Percentiles rank a stretch among this genome's conserved stretches.
Evolutionary conservation across 768 basidiomycete species (phyloP).

Genomic region (Russula sp.): DNA sequence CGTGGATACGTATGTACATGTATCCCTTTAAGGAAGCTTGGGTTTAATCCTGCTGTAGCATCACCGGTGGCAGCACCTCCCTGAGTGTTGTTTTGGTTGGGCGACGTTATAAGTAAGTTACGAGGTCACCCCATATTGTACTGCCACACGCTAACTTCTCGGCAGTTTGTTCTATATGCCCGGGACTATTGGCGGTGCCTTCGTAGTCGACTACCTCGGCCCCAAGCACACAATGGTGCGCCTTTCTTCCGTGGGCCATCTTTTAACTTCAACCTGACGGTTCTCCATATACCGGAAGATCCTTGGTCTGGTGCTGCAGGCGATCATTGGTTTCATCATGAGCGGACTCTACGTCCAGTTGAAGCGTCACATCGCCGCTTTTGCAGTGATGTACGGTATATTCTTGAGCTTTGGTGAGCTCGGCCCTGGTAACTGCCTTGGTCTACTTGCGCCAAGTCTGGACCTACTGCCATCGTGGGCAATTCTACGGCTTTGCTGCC

Average conservation of each 20-base stretch:
- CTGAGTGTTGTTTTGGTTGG: slow-evolving; percentile 78
- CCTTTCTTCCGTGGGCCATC: slow-evolving; percentile 8
- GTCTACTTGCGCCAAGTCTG: slow-evolving; percentile 78
- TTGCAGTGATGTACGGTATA: slow-evolving; percentile 85
- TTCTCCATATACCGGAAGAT: slow-evolving; percentile 56
- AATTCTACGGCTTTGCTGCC: slow-evolving; percentile 83
- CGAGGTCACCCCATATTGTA: slow-evolving; percentile 38
- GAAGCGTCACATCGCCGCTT: slow-evolving; percentile 63
- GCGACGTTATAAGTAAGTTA: slow-evolving; percentile 75
- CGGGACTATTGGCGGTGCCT: slow-evolving; percentile 70
- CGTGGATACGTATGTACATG: slow-evolving; percentile 51
- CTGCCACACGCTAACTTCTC: slow-evolving; percentile 32
- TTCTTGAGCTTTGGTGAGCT: slow-evolving; percentile 89
- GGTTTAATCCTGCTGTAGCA: slow-evolving; percentile 38
- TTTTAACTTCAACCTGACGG: slow-evolving; percentile 7
- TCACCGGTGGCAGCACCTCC: slow-evolving; percentile 53
- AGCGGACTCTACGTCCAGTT: slow-evolving; percentile 72
- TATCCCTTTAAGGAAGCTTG: not conserved
- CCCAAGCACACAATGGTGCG: slow-evolving; percentile 73
- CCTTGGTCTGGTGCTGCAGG: slow-evolving; percentile 61
- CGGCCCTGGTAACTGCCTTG: slow-evolving; percentile 84
- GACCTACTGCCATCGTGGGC: slow-evolving; percentile 82
- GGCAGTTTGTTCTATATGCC: slow-evolving; percentile 64
- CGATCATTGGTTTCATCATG: slow-evolving; percentile 84
- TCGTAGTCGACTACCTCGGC: slow-evolving; percentile 70